Conservation (phyloP, 345 rosid species). For the Eutrema yunnanense region DNA sequence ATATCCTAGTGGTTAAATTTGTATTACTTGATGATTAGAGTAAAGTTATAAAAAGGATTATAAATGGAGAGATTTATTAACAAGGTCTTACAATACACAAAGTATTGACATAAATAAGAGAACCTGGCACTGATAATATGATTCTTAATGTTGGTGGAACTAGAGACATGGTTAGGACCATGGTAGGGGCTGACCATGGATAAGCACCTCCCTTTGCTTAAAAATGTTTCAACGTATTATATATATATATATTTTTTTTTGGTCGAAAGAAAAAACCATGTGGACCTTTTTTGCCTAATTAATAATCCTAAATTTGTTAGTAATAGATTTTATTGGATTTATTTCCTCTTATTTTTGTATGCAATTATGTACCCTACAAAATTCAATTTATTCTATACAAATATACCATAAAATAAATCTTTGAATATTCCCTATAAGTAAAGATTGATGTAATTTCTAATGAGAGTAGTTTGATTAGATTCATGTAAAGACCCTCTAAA, state of each 20-base stretch:
- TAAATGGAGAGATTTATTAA: background rate
- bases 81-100: constrained; percentile 2
- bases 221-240: background rate
- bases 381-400: background rate
- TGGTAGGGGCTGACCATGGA: background rate
- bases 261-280: background rate
- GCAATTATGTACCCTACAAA: background rate
- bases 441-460: background rate
- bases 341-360: background rate
- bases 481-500: too few species aligned
- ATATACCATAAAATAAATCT: too few species aligned
- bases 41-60: background rate
- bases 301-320: background rate
- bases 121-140: background rate
- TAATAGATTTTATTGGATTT: background rate
- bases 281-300: background rate
- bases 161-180: constrained; percentile 5
- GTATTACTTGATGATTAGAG: background rate
- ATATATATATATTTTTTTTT: too few species aligned
- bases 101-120: background rate
- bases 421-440: too few species aligned
- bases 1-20: background rate
- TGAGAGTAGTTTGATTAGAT: too few species aligned
- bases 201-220: background rate
- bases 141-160: constrained; percentile 13